Conservation (phyloP, 768 basidiomycete genomes). For the Naganishia kalamii region DNA sequence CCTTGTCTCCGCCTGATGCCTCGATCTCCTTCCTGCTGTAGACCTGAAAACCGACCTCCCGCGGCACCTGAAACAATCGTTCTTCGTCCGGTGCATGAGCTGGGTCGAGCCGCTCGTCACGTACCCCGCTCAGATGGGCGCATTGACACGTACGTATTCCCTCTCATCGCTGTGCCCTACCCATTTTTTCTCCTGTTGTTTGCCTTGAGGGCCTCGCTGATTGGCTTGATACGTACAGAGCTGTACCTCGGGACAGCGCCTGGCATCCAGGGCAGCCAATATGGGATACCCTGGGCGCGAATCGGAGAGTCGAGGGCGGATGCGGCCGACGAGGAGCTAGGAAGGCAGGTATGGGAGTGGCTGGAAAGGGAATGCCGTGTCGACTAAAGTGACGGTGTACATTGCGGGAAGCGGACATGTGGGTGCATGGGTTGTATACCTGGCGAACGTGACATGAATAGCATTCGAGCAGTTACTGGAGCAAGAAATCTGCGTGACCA, state of each 20-base stretch:
- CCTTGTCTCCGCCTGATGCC: background rate
- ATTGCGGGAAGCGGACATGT: too few relatives aligned
- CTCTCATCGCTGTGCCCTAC: background rate
- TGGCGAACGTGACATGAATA: background rate
- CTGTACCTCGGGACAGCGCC: slow-evolving; percentile 16
- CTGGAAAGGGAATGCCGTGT: slow-evolving; percentile 4
- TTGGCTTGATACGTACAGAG: background rate
- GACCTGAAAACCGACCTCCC: slow-evolving; percentile 27
- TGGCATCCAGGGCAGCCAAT: background rate
- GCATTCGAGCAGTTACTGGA: too few relatives aligned
- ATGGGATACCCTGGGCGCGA: slow-evolving; percentile 14
- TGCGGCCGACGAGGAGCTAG: background rate
- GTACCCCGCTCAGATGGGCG: slow-evolving; percentile 21
- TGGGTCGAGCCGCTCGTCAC: slow-evolving; percentile 16
- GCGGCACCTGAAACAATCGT: slow-evolving; percentile 12
- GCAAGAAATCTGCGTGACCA: too few relatives aligned
- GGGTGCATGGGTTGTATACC: background rate
- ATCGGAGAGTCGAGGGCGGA: slow-evolving; percentile 13
- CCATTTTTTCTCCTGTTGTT: background rate
- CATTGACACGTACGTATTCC: slow-evolving; percentile 24
- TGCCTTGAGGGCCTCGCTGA: too few relatives aligned
- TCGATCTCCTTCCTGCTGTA: background rate
- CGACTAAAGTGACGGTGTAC: too few relatives aligned
- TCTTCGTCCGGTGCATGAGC: slow-evolving; percentile 15
- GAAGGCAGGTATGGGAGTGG: slow-evolving; percentile 8